Evolutionary conservation across 805 yeast genomes (phyloP), one percentile per base, ranked within the genome.

Genomic region (Myxozyma vanderwaltii): DNA sequence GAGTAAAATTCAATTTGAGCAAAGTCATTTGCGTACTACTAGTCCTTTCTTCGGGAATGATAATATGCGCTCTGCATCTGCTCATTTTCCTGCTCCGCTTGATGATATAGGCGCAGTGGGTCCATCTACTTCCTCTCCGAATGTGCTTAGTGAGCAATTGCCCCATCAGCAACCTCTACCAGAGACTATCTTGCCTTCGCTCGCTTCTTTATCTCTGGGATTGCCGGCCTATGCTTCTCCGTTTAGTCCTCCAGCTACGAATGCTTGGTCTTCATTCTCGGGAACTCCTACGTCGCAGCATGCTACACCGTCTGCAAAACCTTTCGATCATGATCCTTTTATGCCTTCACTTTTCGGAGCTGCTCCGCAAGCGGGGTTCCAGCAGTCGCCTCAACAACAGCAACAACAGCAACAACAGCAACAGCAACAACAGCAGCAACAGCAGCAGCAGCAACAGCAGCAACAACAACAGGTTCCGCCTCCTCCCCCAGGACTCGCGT

Each of bases 401-500:
- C 56, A 31, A 49, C 58, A 31, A 33, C 56, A 19, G 47, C 61
- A 45, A 3, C 61, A 44, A 35, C 54, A 26, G 13, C 36, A 44
- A n/a, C n/a, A n/a, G n/a, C n/a, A n/a, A n/a, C 59, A 19, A n/a
- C 56, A 55, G 26, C 56, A 45, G 58, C 64, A 52, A 44, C 51
- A 21, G 44, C 64, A 33, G 39, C 62, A 35, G 45, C 59, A 39
- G 44, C 56, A 31, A 49, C 58, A 31, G 38, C 56, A 19, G 47
- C 61, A 45, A 3, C 61, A 44, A 35, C 54, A 26, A 15, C 36
- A 44, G 36, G 60, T 31, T 24, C 56, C 39, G 13, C 47, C 44
- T 21, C 49, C 59, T 2, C 63, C 59, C 1, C 63, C 64, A 4
- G 63, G 64, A 5, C 41, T 61, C n/a, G 15, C 44, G 13, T n/a